Conservation (phyloP, 2,329 filamentous ascomycete genomes). For the Alternaria sp. region DNA sequence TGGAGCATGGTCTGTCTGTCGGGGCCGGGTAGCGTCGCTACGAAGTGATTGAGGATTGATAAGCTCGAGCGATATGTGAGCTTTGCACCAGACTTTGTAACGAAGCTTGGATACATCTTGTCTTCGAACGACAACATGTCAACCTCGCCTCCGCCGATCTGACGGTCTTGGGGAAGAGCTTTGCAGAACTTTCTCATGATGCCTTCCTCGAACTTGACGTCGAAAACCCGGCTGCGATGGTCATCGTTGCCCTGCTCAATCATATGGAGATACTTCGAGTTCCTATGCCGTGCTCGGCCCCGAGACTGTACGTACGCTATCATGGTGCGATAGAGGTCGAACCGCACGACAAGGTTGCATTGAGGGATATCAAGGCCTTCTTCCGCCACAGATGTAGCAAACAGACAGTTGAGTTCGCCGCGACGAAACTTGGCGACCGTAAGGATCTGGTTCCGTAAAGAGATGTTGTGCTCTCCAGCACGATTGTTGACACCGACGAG, state of each 20-base stretch:
- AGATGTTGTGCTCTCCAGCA: conserved; percentile 66
- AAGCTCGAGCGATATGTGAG: conserved; percentile 79
- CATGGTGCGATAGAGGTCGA: conserved; percentile 86
- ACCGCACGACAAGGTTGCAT: conserved; percentile 73
- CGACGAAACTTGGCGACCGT: conserved; percentile 70
- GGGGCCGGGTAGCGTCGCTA: conserved; percentile 66
- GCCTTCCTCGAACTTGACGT: conserved; percentile 64
- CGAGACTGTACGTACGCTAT: conserved; percentile 96
- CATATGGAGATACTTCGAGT: conserved; percentile 87
- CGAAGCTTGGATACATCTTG: conserved; percentile 57
- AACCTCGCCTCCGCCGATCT: conserved; percentile 67
- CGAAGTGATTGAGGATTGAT: conserved; percentile 74
- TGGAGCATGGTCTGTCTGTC: conserved; percentile 57
- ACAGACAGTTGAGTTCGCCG: conserved; percentile 65
- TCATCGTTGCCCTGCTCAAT: conserved; percentile 71
- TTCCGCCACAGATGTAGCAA: conserved; percentile 69
- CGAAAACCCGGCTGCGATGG: conserved; percentile 64
- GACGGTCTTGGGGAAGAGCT: conserved; percentile 74
- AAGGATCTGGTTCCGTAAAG: conserved; percentile 75
- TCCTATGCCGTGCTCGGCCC: conserved; percentile 78
- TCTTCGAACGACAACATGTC: conserved; percentile 62
- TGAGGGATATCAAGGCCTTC: conserved; percentile 71
- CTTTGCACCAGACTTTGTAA: conserved; percentile 74
- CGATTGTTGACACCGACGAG: conserved; percentile 67
- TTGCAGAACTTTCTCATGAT: conserved; percentile 78